These are phyloP conservation scores for Theobroma cacao DNA, from an alignment of 345 rosid species.

Conservation along the genomic window DNA sequence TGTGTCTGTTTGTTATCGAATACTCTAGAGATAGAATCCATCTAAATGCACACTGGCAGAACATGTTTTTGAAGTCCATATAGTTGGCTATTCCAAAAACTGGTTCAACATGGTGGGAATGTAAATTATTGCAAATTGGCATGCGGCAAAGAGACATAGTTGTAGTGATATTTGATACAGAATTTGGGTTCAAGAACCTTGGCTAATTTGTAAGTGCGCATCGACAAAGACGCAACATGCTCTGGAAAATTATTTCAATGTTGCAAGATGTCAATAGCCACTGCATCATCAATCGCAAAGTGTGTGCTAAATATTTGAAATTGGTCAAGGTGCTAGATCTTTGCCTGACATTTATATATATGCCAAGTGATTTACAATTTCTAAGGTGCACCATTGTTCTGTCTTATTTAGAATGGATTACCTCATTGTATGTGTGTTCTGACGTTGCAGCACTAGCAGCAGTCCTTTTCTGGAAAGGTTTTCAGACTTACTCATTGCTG, in stretches of 20 bases:
- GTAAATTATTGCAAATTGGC: not conserved
- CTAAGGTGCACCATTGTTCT: not conserved
- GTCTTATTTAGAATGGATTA: not conserved
- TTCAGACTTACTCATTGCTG: conserved; percentile 62
- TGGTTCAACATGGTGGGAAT: too few relatives aligned
- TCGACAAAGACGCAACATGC: not conserved
- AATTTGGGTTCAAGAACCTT: not conserved
- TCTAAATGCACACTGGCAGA: too few relatives aligned
- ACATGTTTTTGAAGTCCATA: too few relatives aligned
- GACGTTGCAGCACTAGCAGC: conserved; percentile 72
- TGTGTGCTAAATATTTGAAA: not conserved
- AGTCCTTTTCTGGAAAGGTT: conserved; percentile 68
- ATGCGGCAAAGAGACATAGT: not conserved
- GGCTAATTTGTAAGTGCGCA: not conserved
- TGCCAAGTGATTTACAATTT: not conserved
- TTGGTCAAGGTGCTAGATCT: conserved; percentile 1
- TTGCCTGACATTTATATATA: not conserved
- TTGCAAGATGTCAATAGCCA: not conserved
- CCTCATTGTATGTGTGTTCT: conserved; percentile 2
- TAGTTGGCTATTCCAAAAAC: too few relatives aligned
- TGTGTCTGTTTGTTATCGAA: not conserved
- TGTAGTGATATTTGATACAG: not conserved
- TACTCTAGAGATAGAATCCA: too few relatives aligned
- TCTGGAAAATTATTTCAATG: not conserved
- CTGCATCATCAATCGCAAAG: not conserved